A percentile compares a stretch with the other conserved stretches of the same genome.
phyloP scores from a whole-genome alignment of 345 rosid genomes.

The Camelina neglecta region DNA sequence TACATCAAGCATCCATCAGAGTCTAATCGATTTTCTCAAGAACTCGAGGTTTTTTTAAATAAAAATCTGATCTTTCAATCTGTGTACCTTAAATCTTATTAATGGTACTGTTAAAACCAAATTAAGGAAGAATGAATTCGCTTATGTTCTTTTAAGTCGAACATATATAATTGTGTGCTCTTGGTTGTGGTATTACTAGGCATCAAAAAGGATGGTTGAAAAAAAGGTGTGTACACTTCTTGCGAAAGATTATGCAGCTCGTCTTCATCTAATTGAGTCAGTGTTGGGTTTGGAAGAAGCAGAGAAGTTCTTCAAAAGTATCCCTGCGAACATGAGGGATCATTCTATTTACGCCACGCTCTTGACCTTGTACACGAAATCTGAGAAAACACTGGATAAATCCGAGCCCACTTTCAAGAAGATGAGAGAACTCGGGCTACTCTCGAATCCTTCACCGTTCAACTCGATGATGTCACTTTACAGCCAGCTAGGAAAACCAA shows the following conservation, averaged over 20 bases:
- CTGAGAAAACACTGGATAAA: background rate
- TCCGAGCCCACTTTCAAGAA: too few species aligned
- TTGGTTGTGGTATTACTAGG: background rate
- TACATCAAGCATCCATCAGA: background rate
- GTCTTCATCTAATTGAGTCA: background rate
- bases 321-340: background rate
- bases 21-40: background rate
- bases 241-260: background rate
- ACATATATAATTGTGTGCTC: background rate
- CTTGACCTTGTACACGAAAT: background rate
- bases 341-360: background rate
- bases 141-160: background rate
- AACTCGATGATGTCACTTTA: too few species aligned
- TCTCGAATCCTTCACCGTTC: too few species aligned
- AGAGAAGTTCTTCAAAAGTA: constrained; percentile 5
- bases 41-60: background rate
- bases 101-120: background rate
- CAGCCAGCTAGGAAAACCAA: too few species aligned
- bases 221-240: background rate
- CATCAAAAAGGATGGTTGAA: background rate
- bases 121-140: background rate
- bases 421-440: too few species aligned
- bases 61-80: background rate
- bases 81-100: background rate
- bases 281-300: background rate